These are phyloP conservation scores for Jimgerdemannia lactiflua DNA, from an alignment of 192 early-diverging fungal species.

Conservation along the genomic window DNA sequence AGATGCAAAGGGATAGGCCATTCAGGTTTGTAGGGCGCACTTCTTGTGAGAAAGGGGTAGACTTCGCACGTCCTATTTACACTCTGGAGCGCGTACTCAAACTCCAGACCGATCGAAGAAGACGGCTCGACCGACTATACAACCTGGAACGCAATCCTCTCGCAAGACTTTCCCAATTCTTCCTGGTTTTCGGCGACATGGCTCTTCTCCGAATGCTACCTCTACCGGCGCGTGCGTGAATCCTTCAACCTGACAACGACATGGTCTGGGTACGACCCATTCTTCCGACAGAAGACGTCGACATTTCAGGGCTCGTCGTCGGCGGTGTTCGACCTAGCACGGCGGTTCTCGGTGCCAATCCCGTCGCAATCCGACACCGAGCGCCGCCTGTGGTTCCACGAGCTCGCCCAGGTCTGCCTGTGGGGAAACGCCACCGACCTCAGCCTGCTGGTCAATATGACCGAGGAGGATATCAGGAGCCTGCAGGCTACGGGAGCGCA, in stretches of 20 bases:
- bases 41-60: background rate
- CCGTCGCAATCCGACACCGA: conserved; percentile 18
- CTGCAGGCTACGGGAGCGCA: conserved; percentile 51
- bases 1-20: conserved; percentile 63
- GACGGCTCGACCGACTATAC: conserved; percentile 48
- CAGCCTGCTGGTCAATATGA: conserved; percentile 72
- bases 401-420: conserved; percentile 70
- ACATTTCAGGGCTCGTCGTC: conserved; percentile 66
- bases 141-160: conserved; percentile 65
- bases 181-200: conserved; percentile 81
- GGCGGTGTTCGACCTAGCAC: conserved; percentile 64
- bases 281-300: conserved; percentile 61
- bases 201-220: conserved; percentile 82
- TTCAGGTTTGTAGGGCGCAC: conserved; percentile 29
- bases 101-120: conserved; percentile 46
- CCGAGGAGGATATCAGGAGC: conserved; percentile 61
- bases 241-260: conserved; percentile 48
- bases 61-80: background rate
- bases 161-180: conserved; percentile 41
- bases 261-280: conserved; percentile 77
- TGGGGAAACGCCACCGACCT: conserved; percentile 94
- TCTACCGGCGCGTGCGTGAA: conserved; percentile 73
- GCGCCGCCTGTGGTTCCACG: conserved; percentile 54
- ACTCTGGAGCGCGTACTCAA: background rate
- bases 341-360: conserved; percentile 27